Evolutionary conservation across 768 basidiomycete species (phyloP).

Genomic region (Pluteus cervinus): DNA sequence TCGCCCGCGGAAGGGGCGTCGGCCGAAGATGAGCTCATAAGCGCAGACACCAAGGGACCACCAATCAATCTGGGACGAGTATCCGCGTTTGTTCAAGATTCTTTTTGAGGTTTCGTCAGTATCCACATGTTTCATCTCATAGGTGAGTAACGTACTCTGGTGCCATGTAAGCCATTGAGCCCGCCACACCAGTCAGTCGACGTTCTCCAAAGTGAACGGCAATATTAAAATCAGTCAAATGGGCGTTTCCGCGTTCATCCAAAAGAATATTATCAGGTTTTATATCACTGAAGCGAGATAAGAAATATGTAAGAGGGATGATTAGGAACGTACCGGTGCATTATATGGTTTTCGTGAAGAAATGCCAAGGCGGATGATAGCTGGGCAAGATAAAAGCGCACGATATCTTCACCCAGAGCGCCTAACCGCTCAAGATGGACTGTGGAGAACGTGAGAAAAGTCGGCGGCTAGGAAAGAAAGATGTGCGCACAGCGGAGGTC

Average conservation of each 20-base stretch:
- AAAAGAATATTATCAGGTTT: slow-evolving; percentile 98
- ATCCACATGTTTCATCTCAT: slow-evolving; percentile 4
- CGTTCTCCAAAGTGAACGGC: slow-evolving; percentile 94
- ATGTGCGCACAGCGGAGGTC: slow-evolving; percentile 81
- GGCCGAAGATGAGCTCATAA: slow-evolving; percentile 88
- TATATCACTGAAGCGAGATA: slow-evolving; percentile 57
- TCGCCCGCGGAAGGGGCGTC: slow-evolving; percentile 88
- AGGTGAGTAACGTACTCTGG: slow-evolving; percentile 47
- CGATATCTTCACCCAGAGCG: slow-evolving; percentile 66
- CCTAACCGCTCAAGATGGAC: slow-evolving; percentile 87
- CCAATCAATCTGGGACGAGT: slow-evolving; percentile 93
- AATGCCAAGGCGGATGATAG: slow-evolving; percentile 83
- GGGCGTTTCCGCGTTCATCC: slow-evolving; percentile 92
- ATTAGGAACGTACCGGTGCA: slow-evolving; percentile 71
- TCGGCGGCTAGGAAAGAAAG: slow-evolving; percentile 1
- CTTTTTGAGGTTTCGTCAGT: slow-evolving; percentile 18
- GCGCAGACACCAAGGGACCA: slow-evolving; percentile 95
- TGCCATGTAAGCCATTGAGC: slow-evolving; percentile 99
- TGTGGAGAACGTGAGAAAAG: slow-evolving; percentile 21
- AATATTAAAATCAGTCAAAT: slow-evolving; percentile 98
- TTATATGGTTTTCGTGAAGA: slow-evolving; percentile 89
- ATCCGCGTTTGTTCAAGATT: slow-evolving; percentile 89
- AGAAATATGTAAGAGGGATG: slow-evolving; percentile 13
- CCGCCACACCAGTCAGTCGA: slow-evolving; percentile 85
- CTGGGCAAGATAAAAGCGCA: slow-evolving; percentile 88